These are phyloP conservation scores for Pseudopyrenochaeta lycopersici DNA, from an alignment of 2,329 filamentous ascomycete species.

Conservation along the genomic window DNA sequence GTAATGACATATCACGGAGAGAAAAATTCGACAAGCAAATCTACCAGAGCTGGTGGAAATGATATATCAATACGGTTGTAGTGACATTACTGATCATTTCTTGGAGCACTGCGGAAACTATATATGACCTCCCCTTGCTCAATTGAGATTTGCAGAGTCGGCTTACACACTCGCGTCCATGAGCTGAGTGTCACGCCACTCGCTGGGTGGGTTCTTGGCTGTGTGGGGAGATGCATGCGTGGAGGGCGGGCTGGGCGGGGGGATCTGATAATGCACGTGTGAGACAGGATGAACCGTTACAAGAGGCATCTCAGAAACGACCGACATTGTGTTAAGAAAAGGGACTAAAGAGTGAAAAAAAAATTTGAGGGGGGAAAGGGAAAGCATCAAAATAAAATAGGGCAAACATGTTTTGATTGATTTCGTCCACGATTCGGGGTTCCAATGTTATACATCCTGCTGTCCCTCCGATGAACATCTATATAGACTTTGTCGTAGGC, in stretches of 20 bases:
- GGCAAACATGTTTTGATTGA: neutral
- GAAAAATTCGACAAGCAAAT: no score
- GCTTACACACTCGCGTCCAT: conserved; percentile 10
- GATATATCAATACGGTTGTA: no score
- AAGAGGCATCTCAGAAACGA: no score
- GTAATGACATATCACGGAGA: no score
- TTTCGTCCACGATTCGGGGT: neutral
- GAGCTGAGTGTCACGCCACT: conserved; percentile 42
- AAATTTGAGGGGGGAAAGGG: no score
- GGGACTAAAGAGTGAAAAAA: no score
- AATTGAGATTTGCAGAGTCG: neutral
- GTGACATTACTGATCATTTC: neutral
- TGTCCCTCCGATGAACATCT: no score
- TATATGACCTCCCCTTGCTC: neutral
- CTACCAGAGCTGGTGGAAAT: no score
- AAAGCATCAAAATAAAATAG: neutral
- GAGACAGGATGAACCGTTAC: no score
- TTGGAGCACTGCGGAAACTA: neutral
- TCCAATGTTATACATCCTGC: no score
- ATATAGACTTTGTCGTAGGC: no score
- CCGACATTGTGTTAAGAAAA: no score
- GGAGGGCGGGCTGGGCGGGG: neutral
- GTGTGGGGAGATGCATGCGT: neutral
- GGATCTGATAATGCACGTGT: conserved; percentile 7
- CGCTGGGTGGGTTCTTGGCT: conserved; percentile 7